Conservation (phyloP, 495 filamentous ascomycete species). For the Neurospora sp. region DNA sequence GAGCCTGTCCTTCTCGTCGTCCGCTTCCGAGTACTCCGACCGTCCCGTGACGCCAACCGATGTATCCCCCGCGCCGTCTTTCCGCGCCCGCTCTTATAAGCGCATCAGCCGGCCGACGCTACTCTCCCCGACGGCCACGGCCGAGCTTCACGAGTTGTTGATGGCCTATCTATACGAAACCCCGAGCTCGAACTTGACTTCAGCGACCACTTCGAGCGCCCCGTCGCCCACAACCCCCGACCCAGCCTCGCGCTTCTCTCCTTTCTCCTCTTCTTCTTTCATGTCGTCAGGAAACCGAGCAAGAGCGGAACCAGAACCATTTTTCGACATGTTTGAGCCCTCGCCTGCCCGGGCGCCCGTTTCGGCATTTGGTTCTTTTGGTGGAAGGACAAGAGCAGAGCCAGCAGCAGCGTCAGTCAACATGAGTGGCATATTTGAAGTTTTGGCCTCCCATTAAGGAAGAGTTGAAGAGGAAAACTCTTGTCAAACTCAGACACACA, state of each 20-base stretch:
- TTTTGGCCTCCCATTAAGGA: conserved; percentile 16
- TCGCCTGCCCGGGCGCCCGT: conserved; percentile 14
- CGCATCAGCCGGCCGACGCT: conserved; percentile 25
- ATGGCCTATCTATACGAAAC: conserved; percentile 19
- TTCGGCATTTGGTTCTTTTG: conserved; percentile 3
- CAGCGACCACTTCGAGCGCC: conserved; percentile 14
- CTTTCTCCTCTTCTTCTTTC: conserved; percentile 8
- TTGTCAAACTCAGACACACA: neutral
- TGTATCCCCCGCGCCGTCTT: neutral
- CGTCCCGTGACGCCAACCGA: conserved; percentile 11
- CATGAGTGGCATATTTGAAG: conserved; percentile 30
- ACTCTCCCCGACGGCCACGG: conserved; percentile 22
- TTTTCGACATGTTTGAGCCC: conserved; percentile 28
- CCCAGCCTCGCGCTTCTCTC: conserved; percentile 12
- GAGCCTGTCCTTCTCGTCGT: conserved; percentile 7
- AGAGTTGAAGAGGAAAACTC: neutral
- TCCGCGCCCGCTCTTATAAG: conserved; percentile 21
- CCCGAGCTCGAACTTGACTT: conserved; percentile 2
- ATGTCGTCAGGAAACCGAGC: neutral
- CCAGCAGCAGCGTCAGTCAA: conserved; percentile 10
- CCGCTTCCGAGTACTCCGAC: conserved; percentile 7
- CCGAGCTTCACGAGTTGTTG: conserved; percentile 23
- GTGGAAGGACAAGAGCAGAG: conserved; percentile 5
- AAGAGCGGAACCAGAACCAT: conserved; percentile 13
- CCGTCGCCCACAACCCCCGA: conserved; percentile 20